A percentile compares a stretch with the other conserved stretches of the same genome.
phyloP scores from a whole-genome alignment of 2,329 filamentous ascomycete species.

The Microcera coccophila region DNA sequence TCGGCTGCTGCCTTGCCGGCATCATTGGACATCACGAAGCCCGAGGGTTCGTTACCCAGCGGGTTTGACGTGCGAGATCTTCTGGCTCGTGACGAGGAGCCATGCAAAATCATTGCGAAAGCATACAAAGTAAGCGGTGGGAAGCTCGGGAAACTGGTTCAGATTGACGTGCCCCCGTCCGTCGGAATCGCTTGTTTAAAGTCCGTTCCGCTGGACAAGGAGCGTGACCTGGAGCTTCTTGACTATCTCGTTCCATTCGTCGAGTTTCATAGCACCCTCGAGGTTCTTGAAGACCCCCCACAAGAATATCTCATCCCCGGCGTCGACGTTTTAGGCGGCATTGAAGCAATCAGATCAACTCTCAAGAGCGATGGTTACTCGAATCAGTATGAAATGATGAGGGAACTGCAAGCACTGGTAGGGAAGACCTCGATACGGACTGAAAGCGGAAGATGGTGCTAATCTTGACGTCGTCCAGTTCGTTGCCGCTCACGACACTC shows the following conservation, averaged over 20 bases:
- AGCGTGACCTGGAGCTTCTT: conserved; percentile 20
- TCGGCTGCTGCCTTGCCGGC: background rate
- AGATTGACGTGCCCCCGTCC: conserved; percentile 17
- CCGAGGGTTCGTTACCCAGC: background rate
- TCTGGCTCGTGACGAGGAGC: no score
- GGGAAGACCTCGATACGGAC: conserved; percentile 1
- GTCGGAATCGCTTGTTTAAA: conserved; percentile 22
- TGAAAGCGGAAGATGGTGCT: no score
- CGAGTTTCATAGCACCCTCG: conserved; percentile 22
- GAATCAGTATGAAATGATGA: conserved; percentile 23
- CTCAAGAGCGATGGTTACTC: conserved; percentile 16
- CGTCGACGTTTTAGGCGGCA: conserved; percentile 19
- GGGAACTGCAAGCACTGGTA: conserved; percentile 23
- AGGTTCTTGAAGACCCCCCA: conserved; percentile 19
- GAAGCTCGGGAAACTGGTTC: conserved; percentile 4
- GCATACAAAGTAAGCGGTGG: conserved; percentile 12
- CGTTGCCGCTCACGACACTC: conserved; percentile 18
- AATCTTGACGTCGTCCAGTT: conserved; percentile 16
- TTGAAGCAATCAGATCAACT: conserved; percentile 15
- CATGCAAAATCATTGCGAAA: conserved; percentile 17
- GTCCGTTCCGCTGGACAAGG: conserved; percentile 24
- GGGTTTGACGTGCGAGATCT: no score
- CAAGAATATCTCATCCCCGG: conserved; percentile 21
- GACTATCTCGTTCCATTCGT: conserved; percentile 20
- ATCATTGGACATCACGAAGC: background rate